These are phyloP conservation scores for Vinca major DNA, from an alignment of 305 asterid genomes.

Conservation along the genomic window DNA sequence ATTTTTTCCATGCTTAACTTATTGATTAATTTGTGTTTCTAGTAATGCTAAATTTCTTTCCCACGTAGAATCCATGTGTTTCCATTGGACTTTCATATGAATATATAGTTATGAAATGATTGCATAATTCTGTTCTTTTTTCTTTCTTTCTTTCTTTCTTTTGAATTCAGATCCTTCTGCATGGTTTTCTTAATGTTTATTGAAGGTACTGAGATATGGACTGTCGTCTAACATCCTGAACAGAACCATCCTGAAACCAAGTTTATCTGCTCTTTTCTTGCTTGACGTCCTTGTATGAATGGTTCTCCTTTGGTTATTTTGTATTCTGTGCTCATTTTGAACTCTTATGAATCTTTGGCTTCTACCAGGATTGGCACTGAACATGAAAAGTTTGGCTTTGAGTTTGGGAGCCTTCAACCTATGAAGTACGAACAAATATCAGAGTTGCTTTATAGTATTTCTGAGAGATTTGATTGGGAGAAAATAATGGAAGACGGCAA, in stretches of 20 bases:
- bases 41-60: neutral
- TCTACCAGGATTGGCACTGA: conserved; percentile 85
- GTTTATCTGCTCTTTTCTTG: neutral
- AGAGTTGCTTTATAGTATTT: conserved; percentile 71
- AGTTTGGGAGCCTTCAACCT: conserved; percentile 55
- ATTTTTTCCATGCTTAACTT: neutral
- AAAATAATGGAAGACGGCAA: conserved; percentile 83
- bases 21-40: neutral
- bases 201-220: neutral
- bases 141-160: neutral
- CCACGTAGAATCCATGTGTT: neutral
- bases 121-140: neutral
- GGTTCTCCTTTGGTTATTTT: neutral
- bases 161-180: neutral
- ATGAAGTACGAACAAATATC: conserved; percentile 82
- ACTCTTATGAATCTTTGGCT: conserved; percentile 14
- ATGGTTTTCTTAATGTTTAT: neutral
- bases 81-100: neutral
- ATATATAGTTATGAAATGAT: neutral
- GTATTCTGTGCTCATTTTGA: neutral
- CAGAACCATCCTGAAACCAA: neutral
- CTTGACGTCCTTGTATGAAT: neutral
- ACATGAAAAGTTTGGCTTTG: conserved; percentile 94
- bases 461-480: conserved; percentile 97
- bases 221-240: neutral